Conservation (phyloP, 2,329 filamentous ascomycete genomes). For the Colletotrichum musae region DNA sequence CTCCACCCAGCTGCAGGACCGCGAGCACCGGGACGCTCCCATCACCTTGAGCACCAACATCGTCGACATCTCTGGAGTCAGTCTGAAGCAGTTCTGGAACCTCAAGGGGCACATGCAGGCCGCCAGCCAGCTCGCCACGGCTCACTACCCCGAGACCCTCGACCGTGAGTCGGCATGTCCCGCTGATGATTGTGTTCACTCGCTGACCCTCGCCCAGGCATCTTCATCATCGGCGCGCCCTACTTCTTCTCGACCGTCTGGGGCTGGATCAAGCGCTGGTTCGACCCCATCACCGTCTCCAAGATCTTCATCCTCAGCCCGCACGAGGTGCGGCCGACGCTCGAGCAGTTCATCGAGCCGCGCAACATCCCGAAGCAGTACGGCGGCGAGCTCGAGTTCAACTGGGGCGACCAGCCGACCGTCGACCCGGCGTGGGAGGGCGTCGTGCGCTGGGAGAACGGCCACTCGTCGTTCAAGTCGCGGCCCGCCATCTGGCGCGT, state of each 20-base stretch:
- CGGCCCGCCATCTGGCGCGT: slow-evolving; percentile 72
- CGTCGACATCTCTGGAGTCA: slow-evolving; percentile 90
- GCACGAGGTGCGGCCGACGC: slow-evolving; percentile 81
- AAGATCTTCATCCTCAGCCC: slow-evolving; percentile 93
- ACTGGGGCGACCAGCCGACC: slow-evolving; percentile 81
- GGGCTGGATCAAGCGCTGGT: slow-evolving; percentile 97
- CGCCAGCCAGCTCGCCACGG: slow-evolving; percentile 88
- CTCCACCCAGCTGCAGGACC: slow-evolving; percentile 80
- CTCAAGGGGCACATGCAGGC: slow-evolving; percentile 95
- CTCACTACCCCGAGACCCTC: slow-evolving; percentile 94
- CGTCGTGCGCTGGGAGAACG: slow-evolving; percentile 66
- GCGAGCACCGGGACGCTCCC: slow-evolving; percentile 83
- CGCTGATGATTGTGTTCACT: background rate
- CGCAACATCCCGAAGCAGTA: slow-evolving; percentile 91
- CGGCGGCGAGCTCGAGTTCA: slow-evolving; percentile 87
- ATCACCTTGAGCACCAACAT: slow-evolving; percentile 96
- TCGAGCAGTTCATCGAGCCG: slow-evolving; percentile 85
- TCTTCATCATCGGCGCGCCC: slow-evolving; percentile 87
- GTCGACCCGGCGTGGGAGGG: slow-evolving; percentile 75
- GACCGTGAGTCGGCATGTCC: slow-evolving; percentile 78
- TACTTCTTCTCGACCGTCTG: slow-evolving; percentile 93
- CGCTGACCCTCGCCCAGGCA: slow-evolving; percentile 50
- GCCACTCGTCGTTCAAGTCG: slow-evolving; percentile 65
- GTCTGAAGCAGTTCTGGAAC: slow-evolving; percentile 96
- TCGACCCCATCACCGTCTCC: slow-evolving; percentile 91